Evolutionary conservation across 768 basidiomycete genomes (phyloP).

Genomic region (Boletellus ananiceps): DNA sequence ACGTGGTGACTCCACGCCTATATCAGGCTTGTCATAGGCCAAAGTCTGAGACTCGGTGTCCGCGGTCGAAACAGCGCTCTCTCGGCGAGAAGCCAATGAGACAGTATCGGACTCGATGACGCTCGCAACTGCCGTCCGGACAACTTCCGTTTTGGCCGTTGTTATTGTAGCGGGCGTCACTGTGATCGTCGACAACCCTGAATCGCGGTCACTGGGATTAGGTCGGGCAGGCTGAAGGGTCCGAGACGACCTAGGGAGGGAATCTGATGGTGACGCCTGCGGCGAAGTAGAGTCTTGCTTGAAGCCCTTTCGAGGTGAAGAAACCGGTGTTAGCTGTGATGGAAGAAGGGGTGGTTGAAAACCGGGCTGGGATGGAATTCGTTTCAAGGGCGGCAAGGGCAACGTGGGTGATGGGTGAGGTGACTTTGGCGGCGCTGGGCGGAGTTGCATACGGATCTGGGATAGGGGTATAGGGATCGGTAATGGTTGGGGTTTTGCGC

Average conservation of each 20-base stretch:
- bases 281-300: constrained; percentile 1
- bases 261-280: constrained; percentile 3
- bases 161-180: constrained; percentile 42
- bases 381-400: constrained; percentile 25
- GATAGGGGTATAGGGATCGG: constrained; percentile 25
- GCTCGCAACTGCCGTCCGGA: constrained; percentile 49
- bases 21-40: not conserved
- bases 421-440: constrained; percentile 23
- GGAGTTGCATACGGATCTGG: constrained; percentile 28
- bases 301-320: constrained; percentile 2
- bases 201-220: constrained; percentile 27
- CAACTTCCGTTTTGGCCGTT: constrained; percentile 44
- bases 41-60: constrained; percentile 2
- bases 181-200: constrained; percentile 38
- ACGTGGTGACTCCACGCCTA: constrained; percentile 1
- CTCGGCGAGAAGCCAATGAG: constrained; percentile 14
- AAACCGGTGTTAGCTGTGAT: constrained; percentile 9
- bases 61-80: constrained; percentile 11
- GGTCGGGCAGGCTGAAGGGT: constrained; percentile 13
- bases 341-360: constrained; percentile 3
- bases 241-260: constrained; percentile 18
- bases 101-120: constrained; percentile 37
- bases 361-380: constrained; percentile 12
- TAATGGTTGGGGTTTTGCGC: constrained; percentile 22
- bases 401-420: constrained; percentile 16